A percentile compares a stretch with the other conserved stretches of the same genome.
Conservation (phyloP, 2,329 filamentous ascomycete species). For the Keithomyces neogunnii region DNA sequence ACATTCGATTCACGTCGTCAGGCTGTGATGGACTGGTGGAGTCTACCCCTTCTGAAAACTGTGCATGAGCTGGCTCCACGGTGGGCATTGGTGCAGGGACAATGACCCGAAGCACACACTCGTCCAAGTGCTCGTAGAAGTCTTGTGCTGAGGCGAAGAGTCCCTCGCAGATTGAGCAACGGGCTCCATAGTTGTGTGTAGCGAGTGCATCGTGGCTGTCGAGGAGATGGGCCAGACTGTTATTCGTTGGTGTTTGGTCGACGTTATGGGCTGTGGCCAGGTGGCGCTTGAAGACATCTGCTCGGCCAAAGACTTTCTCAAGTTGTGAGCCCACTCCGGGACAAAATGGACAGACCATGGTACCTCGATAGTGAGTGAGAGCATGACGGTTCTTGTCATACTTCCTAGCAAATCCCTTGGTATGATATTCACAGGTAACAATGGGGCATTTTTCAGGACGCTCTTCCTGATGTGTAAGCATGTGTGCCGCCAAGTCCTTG, state of each 20-base stretch:
- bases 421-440: constrained; percentile 83
- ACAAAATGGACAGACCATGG: constrained; percentile 96
- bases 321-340: constrained; percentile 77
- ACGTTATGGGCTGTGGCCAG: constrained; percentile 88
- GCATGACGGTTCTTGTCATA: constrained; percentile 98
- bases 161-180: constrained; percentile 82
- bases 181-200: constrained; percentile 46
- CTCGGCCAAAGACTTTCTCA: constrained; percentile 93
- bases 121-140: constrained; percentile 91
- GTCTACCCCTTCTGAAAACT: constrained; percentile 1
- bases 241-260: constrained; percentile 88
- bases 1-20: not conserved
- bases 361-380: constrained; percentile 93
- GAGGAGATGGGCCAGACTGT: constrained; percentile 21
- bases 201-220: constrained; percentile 1
- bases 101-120: constrained; percentile 52
- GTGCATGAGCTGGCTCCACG: not conserved
- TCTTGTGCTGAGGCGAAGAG: constrained; percentile 80
- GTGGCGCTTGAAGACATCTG: constrained; percentile 95
- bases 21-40: constrained; percentile 2
- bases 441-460: constrained; percentile 96
- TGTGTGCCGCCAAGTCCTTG: constrained; percentile 71
- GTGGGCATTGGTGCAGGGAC: constrained; percentile 27
- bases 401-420: constrained; percentile 90
- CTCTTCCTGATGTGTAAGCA: constrained; percentile 92